Evolutionary conservation across 352 stramenopile genomes (phyloP).

Genomic region (Globisporangium takayamanum): DNA sequence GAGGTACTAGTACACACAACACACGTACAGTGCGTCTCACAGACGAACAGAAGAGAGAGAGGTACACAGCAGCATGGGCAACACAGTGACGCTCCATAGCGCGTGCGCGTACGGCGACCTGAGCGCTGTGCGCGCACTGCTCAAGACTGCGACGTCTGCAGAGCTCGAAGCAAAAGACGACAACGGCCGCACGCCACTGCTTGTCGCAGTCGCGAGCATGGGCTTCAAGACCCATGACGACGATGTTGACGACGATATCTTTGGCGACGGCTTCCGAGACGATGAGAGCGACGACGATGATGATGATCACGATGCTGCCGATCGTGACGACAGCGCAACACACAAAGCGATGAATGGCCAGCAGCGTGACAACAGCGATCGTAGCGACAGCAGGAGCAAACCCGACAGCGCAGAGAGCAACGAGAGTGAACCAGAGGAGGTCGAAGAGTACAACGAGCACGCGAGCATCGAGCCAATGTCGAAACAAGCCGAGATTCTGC

Average conservation of each 20-base stretch:
- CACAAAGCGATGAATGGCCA: too few species aligned
- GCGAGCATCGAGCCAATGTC: constrained; percentile 48
- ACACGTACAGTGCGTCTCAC: too few species aligned
- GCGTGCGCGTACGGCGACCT: constrained; percentile 74
- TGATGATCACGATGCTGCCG: background rate
- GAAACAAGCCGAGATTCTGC: constrained; percentile 70
- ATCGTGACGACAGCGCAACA: background rate
- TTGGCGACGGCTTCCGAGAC: constrained; percentile 27
- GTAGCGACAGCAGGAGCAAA: background rate
- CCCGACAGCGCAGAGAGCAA: constrained; percentile 4
- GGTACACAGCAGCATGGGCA: constrained; percentile 48
- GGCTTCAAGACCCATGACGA: constrained; percentile 40
- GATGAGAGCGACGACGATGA: constrained; percentile 15
- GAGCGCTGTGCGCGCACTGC: constrained; percentile 39
- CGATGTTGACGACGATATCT: constrained; percentile 15
- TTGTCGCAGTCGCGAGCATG: constrained; percentile 63
- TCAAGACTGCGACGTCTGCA: constrained; percentile 51
- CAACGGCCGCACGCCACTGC: constrained; percentile 63
- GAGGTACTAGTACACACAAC: too few species aligned
- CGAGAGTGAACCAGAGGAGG: constrained; percentile 23
- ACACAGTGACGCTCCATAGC: constrained; percentile 76
- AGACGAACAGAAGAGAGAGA: too few species aligned
- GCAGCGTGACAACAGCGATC: constrained; percentile 6
- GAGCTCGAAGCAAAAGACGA: constrained; percentile 72
- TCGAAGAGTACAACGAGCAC: constrained; percentile 48